phyloP scores from a whole-genome alignment of 2,329 filamentous ascomycete species.

The Aspergillus clavatus region DNA sequence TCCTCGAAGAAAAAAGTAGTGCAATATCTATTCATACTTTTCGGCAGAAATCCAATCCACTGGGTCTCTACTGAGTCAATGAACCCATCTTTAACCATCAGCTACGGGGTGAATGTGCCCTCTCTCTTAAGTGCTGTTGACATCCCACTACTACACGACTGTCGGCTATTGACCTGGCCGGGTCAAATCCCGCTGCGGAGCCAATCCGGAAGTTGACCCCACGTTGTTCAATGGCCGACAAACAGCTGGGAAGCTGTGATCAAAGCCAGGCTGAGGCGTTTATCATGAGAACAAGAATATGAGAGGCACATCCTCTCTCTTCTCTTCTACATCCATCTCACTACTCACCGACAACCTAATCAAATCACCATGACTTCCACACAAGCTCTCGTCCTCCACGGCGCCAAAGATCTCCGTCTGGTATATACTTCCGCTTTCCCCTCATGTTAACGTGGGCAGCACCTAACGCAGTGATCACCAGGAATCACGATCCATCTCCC shows the following conservation, averaged over 20 bases:
- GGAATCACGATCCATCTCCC: constrained; percentile 49
- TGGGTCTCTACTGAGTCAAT: no score
- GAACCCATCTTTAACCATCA: no score
- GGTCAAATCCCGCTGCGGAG: constrained; percentile 18
- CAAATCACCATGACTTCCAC: constrained; percentile 20
- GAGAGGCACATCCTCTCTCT: neutral
- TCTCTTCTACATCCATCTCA: neutral
- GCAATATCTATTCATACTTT: neutral
- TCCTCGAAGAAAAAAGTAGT: neutral
- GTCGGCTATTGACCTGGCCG: constrained; percentile 20
- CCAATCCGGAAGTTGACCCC: constrained; percentile 18
- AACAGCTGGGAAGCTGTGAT: neutral
- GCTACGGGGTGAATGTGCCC: no score
- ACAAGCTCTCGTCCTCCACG: constrained; percentile 53
- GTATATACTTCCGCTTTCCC: constrained; percentile 35
- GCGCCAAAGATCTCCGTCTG: constrained; percentile 56
- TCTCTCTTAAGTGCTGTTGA: no score
- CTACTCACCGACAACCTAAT: neutral
- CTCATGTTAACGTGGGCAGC: neutral
- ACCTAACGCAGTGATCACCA: constrained; percentile 29
- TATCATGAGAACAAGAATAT: neutral
- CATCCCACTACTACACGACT: neutral
- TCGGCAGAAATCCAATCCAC: neutral
- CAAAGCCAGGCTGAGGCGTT: neutral
- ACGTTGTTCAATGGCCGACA: constrained; percentile 2